A percentile compares a stretch with the other conserved stretches of the same genome.
These are phyloP conservation scores for Nemania diffusa DNA, from an alignment of 2,329 filamentous ascomycete genomes.

Conservation along the genomic window DNA sequence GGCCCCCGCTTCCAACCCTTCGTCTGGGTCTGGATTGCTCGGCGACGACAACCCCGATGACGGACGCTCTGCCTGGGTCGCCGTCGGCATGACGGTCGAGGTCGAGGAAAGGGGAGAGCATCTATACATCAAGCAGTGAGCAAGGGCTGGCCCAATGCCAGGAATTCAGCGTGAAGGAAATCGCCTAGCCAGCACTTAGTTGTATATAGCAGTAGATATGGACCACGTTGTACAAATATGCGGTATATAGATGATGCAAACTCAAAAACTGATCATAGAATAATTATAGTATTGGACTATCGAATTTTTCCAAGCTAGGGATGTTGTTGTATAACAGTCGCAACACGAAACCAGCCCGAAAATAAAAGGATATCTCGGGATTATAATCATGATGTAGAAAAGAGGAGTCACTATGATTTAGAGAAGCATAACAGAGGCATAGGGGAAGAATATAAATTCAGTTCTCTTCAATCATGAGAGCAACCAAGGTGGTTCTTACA, in stretches of 20 bases:
- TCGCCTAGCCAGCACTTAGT: background rate
- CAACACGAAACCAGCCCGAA: background rate
- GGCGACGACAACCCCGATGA: slow-evolving; percentile 47
- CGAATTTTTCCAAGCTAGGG: background rate
- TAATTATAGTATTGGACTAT: background rate
- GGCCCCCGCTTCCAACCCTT: background rate
- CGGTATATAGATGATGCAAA: background rate
- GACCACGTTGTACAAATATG: background rate
- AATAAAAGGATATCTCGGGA: background rate
- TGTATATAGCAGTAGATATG: slow-evolving; percentile 10
- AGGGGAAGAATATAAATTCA: background rate
- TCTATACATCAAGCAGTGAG: slow-evolving; percentile 53
- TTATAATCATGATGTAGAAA: background rate
- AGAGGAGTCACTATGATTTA: background rate
- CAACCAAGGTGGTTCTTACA: background rate
- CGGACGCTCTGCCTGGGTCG: slow-evolving; percentile 53
- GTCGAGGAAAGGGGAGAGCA: slow-evolving; percentile 61
- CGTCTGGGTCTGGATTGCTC: slow-evolving; percentile 29
- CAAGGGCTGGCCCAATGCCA: background rate
- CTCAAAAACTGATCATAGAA: background rate
- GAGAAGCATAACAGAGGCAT: background rate
- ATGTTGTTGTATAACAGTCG: background rate
- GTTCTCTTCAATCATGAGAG: background rate
- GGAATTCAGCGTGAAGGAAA: background rate
- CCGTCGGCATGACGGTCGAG: slow-evolving; percentile 66